Percentiles rank a stretch among this genome's conserved stretches.
Conservation (phyloP, 1,284 basidiomycete species). For the Trichosporon sp. region DNA sequence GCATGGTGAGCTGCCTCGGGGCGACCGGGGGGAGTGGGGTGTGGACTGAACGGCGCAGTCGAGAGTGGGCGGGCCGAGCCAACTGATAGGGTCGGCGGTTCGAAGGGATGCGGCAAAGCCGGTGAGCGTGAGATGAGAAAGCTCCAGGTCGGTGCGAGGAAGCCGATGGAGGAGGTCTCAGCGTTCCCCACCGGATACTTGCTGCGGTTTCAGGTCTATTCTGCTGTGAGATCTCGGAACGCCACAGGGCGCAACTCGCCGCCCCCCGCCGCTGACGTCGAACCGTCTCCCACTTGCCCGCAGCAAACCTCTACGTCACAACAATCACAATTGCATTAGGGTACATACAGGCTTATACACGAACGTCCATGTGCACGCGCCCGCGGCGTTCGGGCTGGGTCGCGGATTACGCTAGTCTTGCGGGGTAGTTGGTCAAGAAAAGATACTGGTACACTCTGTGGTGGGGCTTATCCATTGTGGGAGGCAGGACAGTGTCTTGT, state of each 20-base stretch:
- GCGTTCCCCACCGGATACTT: neutral
- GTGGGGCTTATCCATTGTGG: too few species aligned
- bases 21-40: too few species aligned
- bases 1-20: neutral
- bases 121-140: neutral
- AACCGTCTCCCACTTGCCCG: neutral
- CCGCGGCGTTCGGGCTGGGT: neutral
- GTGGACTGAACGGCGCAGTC: too few species aligned
- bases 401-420: neutral
- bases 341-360: neutral
- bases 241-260: too few species aligned
- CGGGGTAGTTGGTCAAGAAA: neutral
- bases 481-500: neutral
- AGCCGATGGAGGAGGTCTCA: too few species aligned
- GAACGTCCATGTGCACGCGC: constrained; percentile 1
- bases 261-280: neutral
- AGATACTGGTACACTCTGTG: neutral
- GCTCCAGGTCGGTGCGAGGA: too few species aligned
- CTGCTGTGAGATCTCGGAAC: neutral
- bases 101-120: too few species aligned
- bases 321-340: neutral
- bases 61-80: too few species aligned
- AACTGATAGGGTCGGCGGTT: too few species aligned
- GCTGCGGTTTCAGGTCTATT: neutral
- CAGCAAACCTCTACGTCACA: neutral